Evolutionary conservation across 1,284 basidiomycete genomes (phyloP), one percentile per base, ranked within the genome.

Genomic region (Malassezia psittaci): DNA sequence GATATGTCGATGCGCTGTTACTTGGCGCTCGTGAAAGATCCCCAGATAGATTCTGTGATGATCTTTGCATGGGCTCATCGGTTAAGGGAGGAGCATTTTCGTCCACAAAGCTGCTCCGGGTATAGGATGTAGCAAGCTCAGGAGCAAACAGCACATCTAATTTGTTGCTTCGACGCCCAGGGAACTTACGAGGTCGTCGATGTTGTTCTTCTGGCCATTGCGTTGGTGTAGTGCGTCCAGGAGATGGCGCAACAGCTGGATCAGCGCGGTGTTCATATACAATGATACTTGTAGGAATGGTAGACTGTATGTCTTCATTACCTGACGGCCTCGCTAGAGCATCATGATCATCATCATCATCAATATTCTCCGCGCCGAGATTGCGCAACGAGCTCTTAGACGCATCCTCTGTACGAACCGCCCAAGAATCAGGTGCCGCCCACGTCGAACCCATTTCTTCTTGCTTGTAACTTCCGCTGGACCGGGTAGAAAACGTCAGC

Each of bases 361-460:
- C 66, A 16, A 61, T 61, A 21, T 69, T 60, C 39, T 65, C 63
- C 7, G 59, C 64, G 29, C 57, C 66, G 35, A 62, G 66, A 19
- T 68, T 63, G 34, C 60, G 61, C 52, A 70, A 56, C 16, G 58
- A 57, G 41, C 64, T 66, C 21, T 51, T 54, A n/a, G 57, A 51
- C 49, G 24, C 49, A 3, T 60, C 59, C 45, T 67, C 60, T 4
- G 66, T 61, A 42, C 69, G 67, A 18, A 74, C 72, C 16, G 72
- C 72, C 72, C 72, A 74, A 52, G 66, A 68, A 55, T 71, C 70
- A 12, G 72, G 72, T 16, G 72, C 70, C 62, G 64, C 62, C 72
- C 72, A 74, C 38, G 65, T 61, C 18, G 70, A 72, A 44, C 58
- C 52, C 2, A 16, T 33, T 34, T 29, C 24, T 7, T 29, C 24